Base-by-base conservation (phyloP, 2,329 filamentous ascomycete genomes). In the Fusarium pilosicola region DNA sequence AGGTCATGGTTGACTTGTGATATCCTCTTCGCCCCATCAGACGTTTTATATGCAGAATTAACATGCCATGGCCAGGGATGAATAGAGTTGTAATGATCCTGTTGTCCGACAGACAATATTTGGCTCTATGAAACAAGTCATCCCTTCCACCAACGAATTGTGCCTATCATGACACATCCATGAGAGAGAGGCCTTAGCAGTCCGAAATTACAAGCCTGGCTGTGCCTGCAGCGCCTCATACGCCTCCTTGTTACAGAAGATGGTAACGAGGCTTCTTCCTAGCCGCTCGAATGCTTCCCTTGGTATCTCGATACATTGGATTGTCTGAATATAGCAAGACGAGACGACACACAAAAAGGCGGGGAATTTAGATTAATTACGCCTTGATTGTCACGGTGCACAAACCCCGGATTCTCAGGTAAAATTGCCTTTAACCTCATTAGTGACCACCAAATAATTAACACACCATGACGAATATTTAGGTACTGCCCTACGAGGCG, bases 61-160 rank as follows among this genome's bases (percentile, higher is more conserved):
- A 28, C 38, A 56, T 39, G 30, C 12, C 38, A 36, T 44, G 32
- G 17, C 26, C 28, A 60, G 60, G 55, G 18, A 57, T 58, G 8
- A 13, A 44, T 20, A 49, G 22, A 24, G 18, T 18, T 22, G 51
- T 54, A 17, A 51, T 56, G 11, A 41, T 71, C 69, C 62, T 39
- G 54, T 63, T 49, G 68, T 52, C 69, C 69, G 62, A 57, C 18
- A 15, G 62, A 57, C 18, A 13, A n/a, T 11, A 6, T 26, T 26
- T 32, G 15, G 24, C 15, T 45, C 15, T 57, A 38, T 52, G 66
- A 52, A 70, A 56, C 48, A 61, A 44, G 30, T 34, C 20, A 41
- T 70, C 66, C 66, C 38, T 70, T 71, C 9, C 56, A 52, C 66
- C 68, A 66, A 60, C 22, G 48, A 48, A 36, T 34, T 34, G 28